phyloP scores from a whole-genome alignment of 129 eudicot genomes.

The Kitagawia praeruptora region DNA sequence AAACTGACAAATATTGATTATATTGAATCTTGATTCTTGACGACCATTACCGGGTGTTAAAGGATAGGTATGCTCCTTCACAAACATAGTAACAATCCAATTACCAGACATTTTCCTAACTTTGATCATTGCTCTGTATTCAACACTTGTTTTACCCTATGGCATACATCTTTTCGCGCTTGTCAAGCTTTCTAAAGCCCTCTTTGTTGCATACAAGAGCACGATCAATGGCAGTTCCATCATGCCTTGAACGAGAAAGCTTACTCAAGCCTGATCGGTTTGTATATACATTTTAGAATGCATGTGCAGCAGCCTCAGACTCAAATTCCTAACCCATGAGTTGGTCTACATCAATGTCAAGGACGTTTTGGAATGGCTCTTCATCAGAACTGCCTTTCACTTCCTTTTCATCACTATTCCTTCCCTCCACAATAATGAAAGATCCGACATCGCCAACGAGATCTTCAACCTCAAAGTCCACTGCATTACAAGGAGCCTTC shows the following conservation, averaged over 20 bases:
- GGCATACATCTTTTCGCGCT: conserved; percentile 68
- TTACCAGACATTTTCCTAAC: conserved; percentile 73
- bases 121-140: conserved; percentile 80
- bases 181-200: conserved; percentile 73
- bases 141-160: conserved; percentile 81
- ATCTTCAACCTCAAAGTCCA: not conserved
- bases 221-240: conserved; percentile 75
- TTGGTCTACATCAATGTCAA: no score
- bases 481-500: not conserved
- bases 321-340: conserved; percentile 21
- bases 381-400: no score
- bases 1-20: conserved; percentile 71
- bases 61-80: conserved; percentile 77
- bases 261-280: conserved; percentile 82
- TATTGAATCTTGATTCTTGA: conserved; percentile 47
- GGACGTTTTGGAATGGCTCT: no score
- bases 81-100: conserved; percentile 72
- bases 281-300: conserved; percentile 17
- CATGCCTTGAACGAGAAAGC: conserved; percentile 76
- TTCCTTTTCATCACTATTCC: no score
- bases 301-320: conserved; percentile 66
- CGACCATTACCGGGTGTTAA: conserved; percentile 75
- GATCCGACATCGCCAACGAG: no score
- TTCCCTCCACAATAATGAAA: no score
- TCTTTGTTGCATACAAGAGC: conserved; percentile 86